Percentiles rank a stretch among this genome's conserved stretches.
Evolutionary conservation across 106 monocot genomes (phyloP).

Genomic region (Narthecium ossifragum): DNA sequence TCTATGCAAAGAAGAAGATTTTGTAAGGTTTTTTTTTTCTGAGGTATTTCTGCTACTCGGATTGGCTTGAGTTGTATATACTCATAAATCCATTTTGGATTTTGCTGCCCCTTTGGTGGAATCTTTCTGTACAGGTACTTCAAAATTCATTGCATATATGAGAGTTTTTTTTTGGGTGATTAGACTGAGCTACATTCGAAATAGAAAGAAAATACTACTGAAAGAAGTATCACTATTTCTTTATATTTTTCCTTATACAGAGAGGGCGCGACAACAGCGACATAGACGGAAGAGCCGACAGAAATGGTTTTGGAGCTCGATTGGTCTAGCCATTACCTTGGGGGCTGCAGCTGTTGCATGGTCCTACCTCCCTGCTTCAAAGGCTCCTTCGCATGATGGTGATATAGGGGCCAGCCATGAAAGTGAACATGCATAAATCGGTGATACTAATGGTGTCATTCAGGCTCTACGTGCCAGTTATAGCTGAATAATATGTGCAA

Average conservation of each 20-base stretch:
- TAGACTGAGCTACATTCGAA: too few species aligned
- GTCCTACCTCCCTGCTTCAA: conserved; percentile 26
- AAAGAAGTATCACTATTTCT: background rate
- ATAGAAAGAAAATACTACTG: background rate
- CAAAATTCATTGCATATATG: too few species aligned
- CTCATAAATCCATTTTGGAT: background rate
- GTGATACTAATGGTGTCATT: too few species aligned
- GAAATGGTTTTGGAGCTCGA: conserved; percentile 35
- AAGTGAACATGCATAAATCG: background rate
- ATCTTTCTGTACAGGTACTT: too few species aligned
- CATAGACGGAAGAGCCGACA: conserved; percentile 22
- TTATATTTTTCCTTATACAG: conserved; percentile 2
- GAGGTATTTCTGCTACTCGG: too few species aligned
- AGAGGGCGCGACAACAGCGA: conserved; percentile 24
- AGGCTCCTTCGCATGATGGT: background rate
- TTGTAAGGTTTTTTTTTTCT: too few species aligned
- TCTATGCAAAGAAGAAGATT: too few species aligned
- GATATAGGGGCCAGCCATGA: background rate
- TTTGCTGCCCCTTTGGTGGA: background rate
- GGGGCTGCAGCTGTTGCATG: conserved; percentile 31
- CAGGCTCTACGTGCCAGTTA: too few species aligned
- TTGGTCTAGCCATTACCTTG: conserved; percentile 30
- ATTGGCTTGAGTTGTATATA: background rate
- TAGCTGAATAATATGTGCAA: too few species aligned
- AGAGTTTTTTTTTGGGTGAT: too few species aligned